A percentile compares a stretch with the other conserved stretches of the same genome.
phyloP scores from a whole-genome alignment of 2,329 filamentous ascomycete species.

The Parafenestella ontariensis region DNA sequence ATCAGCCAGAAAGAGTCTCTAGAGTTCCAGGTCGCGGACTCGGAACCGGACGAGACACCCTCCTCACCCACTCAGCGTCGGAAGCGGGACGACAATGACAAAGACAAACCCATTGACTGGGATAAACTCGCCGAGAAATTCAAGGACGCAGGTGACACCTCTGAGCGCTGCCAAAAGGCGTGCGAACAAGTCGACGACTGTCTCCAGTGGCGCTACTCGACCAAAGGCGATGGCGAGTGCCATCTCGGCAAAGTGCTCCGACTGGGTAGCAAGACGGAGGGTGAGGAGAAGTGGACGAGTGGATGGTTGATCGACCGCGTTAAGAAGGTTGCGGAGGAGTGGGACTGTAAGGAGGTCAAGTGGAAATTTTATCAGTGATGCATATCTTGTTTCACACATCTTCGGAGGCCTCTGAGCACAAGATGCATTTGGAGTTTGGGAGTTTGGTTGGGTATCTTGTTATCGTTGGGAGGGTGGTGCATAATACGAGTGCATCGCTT shows the following conservation, averaged over 20 bases:
- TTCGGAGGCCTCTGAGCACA: neutral
- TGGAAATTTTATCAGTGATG: conserved; percentile 40
- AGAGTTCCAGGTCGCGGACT: neutral
- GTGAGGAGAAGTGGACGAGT: conserved; percentile 36
- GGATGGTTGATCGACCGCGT: conserved; percentile 49
- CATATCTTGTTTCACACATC: neutral
- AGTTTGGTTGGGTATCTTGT: neutral
- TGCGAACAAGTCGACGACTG: conserved; percentile 43
- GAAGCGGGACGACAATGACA: conserved; percentile 11
- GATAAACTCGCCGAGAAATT: conserved; percentile 23
- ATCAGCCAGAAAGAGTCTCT: neutral
- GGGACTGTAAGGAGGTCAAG: conserved; percentile 36
- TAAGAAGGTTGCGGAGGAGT: conserved; percentile 20
- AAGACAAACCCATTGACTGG: conserved; percentile 15
- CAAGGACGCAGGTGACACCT: conserved; percentile 32
- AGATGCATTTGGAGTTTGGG: neutral
- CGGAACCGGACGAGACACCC: neutral
- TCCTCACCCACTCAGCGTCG: neutral
- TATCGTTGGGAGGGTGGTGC: neutral
- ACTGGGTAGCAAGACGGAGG: conserved; percentile 31
- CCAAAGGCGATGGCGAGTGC: conserved; percentile 38
- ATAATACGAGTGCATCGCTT: neutral
- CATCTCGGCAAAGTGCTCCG: conserved; percentile 41
- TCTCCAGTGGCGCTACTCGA: conserved; percentile 46
- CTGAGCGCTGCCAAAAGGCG: conserved; percentile 32